A percentile compares a stretch with the other conserved stretches of the same genome.
Conservation (phyloP, 2,329 filamentous ascomycete species). For the Gaeumannomyces tritici region DNA sequence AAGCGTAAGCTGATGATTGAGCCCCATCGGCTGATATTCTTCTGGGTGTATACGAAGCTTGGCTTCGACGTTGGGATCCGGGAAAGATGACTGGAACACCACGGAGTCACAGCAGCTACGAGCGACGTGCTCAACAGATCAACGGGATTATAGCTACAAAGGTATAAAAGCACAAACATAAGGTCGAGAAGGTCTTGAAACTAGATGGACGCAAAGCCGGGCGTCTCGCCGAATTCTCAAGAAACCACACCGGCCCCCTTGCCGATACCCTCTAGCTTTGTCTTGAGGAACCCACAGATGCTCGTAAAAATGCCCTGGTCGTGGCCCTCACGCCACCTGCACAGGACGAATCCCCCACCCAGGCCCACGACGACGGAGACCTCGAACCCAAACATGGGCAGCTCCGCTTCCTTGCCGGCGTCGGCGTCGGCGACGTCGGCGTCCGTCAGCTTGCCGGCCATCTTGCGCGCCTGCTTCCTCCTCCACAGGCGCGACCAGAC, state of each 20-base stretch:
- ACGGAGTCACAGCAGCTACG: too few relatives aligned
- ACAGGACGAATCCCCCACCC: slow-evolving; percentile 32
- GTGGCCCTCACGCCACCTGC: slow-evolving; percentile 68
- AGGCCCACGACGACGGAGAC: slow-evolving; percentile 35
- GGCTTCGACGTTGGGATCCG: too few relatives aligned
- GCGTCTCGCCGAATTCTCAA: neutral
- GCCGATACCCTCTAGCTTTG: slow-evolving; percentile 23
- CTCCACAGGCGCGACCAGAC: slow-evolving; percentile 73
- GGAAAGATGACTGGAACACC: too few relatives aligned
- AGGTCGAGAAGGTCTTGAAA: too few relatives aligned
- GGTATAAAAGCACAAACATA: too few relatives aligned
- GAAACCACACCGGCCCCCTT: neutral
- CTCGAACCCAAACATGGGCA: slow-evolving; percentile 45
- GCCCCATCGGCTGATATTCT: too few relatives aligned
- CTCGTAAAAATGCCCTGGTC: slow-evolving; percentile 75
- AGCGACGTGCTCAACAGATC: too few relatives aligned
- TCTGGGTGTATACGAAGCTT: too few relatives aligned
- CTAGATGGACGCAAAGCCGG: too few relatives aligned
- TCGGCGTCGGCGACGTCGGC: neutral
- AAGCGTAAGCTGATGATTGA: too few relatives aligned
- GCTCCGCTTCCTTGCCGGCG: slow-evolving; percentile 18
- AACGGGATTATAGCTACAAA: too few relatives aligned
- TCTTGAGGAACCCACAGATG: slow-evolving; percentile 71
- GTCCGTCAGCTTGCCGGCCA: slow-evolving; percentile 5
- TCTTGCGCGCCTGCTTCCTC: slow-evolving; percentile 38